Evolutionary conservation across 2,329 filamentous ascomycete species (phyloP).

Genomic region (Nectriaceae sp.): DNA sequence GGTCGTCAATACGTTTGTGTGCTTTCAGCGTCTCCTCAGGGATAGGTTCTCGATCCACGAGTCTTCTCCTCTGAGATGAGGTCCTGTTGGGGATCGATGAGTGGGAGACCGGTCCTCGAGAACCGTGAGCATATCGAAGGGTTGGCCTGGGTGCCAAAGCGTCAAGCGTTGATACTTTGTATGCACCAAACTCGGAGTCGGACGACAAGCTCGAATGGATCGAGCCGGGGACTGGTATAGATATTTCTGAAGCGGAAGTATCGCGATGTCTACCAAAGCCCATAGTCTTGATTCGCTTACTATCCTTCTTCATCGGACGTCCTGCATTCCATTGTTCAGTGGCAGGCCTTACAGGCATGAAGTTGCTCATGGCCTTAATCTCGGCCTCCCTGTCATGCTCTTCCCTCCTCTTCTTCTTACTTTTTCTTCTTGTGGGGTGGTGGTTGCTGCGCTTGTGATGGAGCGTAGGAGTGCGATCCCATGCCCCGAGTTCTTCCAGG

Average conservation of each 20-base stretch:
- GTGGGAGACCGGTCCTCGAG: slow-evolving; percentile 55
- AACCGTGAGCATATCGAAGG: slow-evolving; percentile 70
- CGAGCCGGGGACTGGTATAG: slow-evolving; percentile 72
- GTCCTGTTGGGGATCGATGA: slow-evolving; percentile 48
- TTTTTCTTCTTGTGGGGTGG: slow-evolving; percentile 64
- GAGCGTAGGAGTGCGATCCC: slow-evolving; percentile 49
- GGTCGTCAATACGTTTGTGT: slow-evolving; percentile 64
- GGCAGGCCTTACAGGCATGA: slow-evolving; percentile 64
- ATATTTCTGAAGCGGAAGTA: slow-evolving; percentile 70
- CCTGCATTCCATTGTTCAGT: slow-evolving; percentile 62
- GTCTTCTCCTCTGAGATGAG: slow-evolving; percentile 53
- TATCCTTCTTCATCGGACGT: slow-evolving; percentile 62
- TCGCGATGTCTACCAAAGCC: slow-evolving; percentile 54
- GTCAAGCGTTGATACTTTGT: slow-evolving; percentile 77
- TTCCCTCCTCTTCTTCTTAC: slow-evolving; percentile 74
- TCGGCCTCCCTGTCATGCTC: slow-evolving; percentile 83
- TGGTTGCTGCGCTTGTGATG: slow-evolving; percentile 64
- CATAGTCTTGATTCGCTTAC: slow-evolving; percentile 63
- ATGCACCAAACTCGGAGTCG: slow-evolving; percentile 70
- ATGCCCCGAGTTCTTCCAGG: slow-evolving; percentile 19
- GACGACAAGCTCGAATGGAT: slow-evolving; percentile 77
- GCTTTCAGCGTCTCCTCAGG: slow-evolving; percentile 62
- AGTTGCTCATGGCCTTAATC: slow-evolving; percentile 80
- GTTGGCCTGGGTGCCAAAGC: slow-evolving; percentile 85
- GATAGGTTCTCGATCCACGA: slow-evolving; percentile 54